Evolutionary conservation across 2,329 filamentous ascomycete genomes (phyloP), one percentile per base, ranked within the genome.

Genomic region (Falciphora oryzae): DNA sequence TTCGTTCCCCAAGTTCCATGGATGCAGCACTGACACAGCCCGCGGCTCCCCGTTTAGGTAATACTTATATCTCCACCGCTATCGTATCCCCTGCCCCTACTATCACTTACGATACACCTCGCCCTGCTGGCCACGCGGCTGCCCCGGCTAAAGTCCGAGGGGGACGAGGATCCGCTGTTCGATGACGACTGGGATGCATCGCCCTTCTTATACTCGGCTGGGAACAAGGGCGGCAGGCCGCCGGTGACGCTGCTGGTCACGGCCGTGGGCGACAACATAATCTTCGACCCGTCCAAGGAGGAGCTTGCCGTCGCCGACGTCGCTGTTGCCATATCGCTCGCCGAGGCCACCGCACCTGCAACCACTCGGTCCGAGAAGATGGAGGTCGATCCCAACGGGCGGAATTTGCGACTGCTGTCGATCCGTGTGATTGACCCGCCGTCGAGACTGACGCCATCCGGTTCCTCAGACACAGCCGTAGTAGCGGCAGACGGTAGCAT

Each of bases 141-240:
- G 3, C 95, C 95, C 10, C 85, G 88, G 31, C 82, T 97, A 63
- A 92, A 92, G 74, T 97, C 93, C 1, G 91, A 96, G 75, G 86
- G 86, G 65, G 94, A 98, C 77, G 95, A 99, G 79, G 95, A 99
- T 71, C 95, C 95, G 16, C 88, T 97, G 74, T 99, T 99, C 77
- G 90, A 97, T 79, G 95, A 99, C 78, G 95, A 99, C 79, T 99
- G 95, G 95, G 92, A 90, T 68, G 90, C 90, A 22, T 88, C 93
- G 1, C 83, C 86, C 25, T 88, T 87, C 65, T 80, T 99, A 35
- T 99, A 96, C 78, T 35, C 53, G 2, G 27, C 27, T 3, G n/a
- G 25, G 16, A 38, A 32, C 25, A 38, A 28, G 22, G 18, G 38
- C 31, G 8, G 29, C 27, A 85, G 89, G 61, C 95, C 95, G 5